Conservation (phyloP, 1,284 basidiomycete genomes). For the Ceratobasidium sp. region DNA sequence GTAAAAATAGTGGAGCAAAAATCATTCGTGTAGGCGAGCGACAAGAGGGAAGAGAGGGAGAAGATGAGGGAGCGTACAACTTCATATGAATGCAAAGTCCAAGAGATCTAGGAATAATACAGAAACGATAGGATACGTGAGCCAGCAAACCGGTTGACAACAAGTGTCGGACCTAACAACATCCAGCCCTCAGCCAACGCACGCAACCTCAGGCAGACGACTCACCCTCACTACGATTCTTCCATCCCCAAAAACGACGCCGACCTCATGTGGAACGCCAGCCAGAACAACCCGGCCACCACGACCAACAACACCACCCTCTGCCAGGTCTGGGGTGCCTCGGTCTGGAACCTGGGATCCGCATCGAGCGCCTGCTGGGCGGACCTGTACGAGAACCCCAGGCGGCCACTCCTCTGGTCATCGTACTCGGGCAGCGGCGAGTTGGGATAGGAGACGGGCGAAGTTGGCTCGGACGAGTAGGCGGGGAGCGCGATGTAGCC, state of each 20-base stretch:
- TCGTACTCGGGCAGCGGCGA: conserved; percentile 32
- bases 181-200: background rate
- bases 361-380: conserved; percentile 14
- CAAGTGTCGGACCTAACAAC: background rate
- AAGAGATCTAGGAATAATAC: background rate
- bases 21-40: too few relatives aligned
- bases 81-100: too few relatives aligned
- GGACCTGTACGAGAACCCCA: conserved; percentile 10
- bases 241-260: conserved; percentile 42
- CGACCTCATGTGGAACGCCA: conserved; percentile 38
- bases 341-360: conserved; percentile 29
- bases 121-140: background rate
- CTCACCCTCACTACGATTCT: background rate
- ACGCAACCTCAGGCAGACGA: background rate
- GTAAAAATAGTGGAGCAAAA: background rate
- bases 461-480: conserved; percentile 23
- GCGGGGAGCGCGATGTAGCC: conserved; percentile 37
- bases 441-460: conserved; percentile 5
- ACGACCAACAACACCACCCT: conserved; percentile 24
- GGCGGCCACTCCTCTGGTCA: conserved; percentile 23
- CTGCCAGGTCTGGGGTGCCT: conserved; percentile 36
- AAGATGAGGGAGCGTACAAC: background rate
- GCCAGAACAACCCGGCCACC: conserved; percentile 5
- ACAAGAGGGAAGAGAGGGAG: too few relatives aligned
- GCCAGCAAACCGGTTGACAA: background rate